A percentile compares a stretch with the other conserved stretches of the same genome.
Conservation (phyloP, 306 rosid species). For the Prunus kanzakura region DNA sequence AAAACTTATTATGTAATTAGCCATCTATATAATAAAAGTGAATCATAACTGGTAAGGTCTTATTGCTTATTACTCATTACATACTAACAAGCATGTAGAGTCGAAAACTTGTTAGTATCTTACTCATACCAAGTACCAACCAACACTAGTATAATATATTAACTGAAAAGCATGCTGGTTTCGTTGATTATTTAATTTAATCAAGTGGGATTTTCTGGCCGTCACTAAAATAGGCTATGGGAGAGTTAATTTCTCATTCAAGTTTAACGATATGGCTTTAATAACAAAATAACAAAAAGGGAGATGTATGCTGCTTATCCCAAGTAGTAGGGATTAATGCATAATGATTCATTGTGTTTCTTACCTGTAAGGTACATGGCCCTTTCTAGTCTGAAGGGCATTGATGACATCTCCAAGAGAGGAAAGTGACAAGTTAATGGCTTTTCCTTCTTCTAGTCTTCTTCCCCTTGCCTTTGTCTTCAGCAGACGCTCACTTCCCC, state of each 20-base stretch:
- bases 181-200: neutral
- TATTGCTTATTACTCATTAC: neutral
- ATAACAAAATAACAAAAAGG: neutral
- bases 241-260: neutral
- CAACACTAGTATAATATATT: neutral
- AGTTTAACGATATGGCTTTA: neutral
- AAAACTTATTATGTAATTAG: neutral
- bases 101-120: neutral
- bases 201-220: neutral
- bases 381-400: slow-evolving; percentile 35
- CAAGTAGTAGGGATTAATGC: slow-evolving; percentile 6
- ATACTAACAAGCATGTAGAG: neutral
- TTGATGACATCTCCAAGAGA: slow-evolving; percentile 43
- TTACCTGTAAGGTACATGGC: slow-evolving; percentile 38
- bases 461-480: slow-evolving; percentile 42
- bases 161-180: neutral
- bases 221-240: neutral
- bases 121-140: too few species aligned
- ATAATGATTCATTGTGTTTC: neutral
- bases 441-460: slow-evolving; percentile 45
- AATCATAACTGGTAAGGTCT: neutral
- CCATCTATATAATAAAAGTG: neutral
- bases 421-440: slow-evolving; percentile 44
- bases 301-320: neutral
- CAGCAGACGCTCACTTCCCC: slow-evolving; percentile 41